phyloP scores from a whole-genome alignment of 2,329 filamentous ascomycete species.

The Huntiella savannae region DNA sequence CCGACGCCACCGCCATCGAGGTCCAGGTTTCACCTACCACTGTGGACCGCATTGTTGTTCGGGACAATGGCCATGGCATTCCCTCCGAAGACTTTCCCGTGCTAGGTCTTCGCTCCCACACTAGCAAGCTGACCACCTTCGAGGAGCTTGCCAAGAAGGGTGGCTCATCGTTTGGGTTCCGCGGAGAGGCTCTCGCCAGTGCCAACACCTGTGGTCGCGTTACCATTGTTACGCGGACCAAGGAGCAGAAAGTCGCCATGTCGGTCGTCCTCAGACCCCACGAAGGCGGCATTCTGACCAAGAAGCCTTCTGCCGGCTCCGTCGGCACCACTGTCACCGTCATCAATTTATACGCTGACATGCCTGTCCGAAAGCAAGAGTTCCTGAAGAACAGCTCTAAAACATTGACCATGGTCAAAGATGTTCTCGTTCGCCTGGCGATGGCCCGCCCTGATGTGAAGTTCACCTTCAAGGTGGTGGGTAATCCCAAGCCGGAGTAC shows the following conservation, averaged over 20 bases:
- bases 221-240: constrained; percentile 42
- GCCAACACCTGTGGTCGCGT: constrained; percentile 41
- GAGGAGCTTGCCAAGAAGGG: constrained; percentile 39
- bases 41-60: constrained; percentile 48
- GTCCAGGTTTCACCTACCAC: constrained; percentile 46
- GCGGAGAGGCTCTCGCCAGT: constrained; percentile 54
- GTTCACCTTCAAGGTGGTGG: constrained; percentile 39
- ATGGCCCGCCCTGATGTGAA: constrained; percentile 45
- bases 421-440: constrained; percentile 43
- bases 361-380: constrained; percentile 45
- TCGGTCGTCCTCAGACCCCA: constrained; percentile 24
- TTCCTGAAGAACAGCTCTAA: constrained; percentile 38
- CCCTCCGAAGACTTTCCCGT: constrained; percentile 37
- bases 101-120: constrained; percentile 48
- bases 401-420: constrained; percentile 36
- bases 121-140: constrained; percentile 52
- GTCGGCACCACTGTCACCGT: constrained; percentile 52
- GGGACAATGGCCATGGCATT: constrained; percentile 59
- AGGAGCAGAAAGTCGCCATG: constrained; percentile 39
- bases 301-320: constrained; percentile 28
- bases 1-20: constrained; percentile 45
- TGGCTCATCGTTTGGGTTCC: constrained; percentile 49
- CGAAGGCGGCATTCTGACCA: constrained; percentile 17
- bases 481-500: constrained; percentile 34
- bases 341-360: constrained; percentile 34